These are phyloP conservation scores for Platanus orientalis DNA, from an alignment of 164 flowering plant species.

Conservation along the genomic window DNA sequence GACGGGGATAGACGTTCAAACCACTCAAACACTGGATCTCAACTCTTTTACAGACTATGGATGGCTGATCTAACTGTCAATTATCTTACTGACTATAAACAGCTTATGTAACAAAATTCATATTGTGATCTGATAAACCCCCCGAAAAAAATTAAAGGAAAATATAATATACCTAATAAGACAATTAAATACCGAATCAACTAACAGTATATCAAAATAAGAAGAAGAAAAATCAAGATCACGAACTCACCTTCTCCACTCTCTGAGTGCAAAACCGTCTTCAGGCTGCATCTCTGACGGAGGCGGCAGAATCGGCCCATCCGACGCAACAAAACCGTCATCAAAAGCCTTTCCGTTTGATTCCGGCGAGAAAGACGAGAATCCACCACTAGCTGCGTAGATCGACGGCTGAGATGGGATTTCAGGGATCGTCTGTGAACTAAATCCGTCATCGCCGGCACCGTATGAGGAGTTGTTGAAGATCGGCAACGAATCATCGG, in stretches of 20 bases:
- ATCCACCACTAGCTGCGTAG: conserved; percentile 17
- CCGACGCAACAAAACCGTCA: conserved; percentile 15
- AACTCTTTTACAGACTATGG: too few species aligned
- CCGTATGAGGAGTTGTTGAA: not conserved
- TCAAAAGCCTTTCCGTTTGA: conserved; percentile 24
- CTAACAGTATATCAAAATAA: not conserved
- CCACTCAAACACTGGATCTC: too few species aligned
- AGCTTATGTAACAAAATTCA: too few species aligned
- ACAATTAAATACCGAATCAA: not conserved
- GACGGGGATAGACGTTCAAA: too few species aligned
- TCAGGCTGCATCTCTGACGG: too few species aligned
- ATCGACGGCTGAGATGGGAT: conserved; percentile 26
- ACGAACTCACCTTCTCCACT: conserved; percentile 47
- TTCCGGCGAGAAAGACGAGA: conserved; percentile 25
- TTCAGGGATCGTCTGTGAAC: conserved; percentile 12
- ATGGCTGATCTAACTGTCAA: too few species aligned
- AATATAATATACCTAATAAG: too few species aligned
- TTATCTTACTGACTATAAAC: too few species aligned
- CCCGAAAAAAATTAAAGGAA: too few species aligned
- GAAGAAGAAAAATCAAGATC: not conserved
- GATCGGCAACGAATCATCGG: conserved; percentile 25
- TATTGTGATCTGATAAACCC: too few species aligned
- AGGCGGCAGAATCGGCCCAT: too few species aligned
- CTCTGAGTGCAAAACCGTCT: too few species aligned
- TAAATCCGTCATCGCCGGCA: conserved; percentile 14